phyloP scores from a whole-genome alignment of 345 rosid species.

The Turritis glabra region DNA sequence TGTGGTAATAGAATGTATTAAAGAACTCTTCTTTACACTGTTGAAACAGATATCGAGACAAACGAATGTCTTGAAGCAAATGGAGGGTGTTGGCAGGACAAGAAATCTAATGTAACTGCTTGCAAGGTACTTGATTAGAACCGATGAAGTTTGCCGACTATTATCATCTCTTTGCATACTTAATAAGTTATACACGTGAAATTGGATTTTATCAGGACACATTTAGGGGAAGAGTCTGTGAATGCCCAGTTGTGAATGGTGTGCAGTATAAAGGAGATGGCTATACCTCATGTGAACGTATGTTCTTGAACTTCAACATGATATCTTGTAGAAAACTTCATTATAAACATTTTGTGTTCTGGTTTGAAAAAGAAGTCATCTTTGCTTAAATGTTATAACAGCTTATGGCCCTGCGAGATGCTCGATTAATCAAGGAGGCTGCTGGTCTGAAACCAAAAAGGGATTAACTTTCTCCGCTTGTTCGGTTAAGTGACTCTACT shows the following conservation, averaged over 20 bases:
- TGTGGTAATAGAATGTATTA: not conserved
- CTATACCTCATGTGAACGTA: conserved; percentile 81
- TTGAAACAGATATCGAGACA: conserved; percentile 71
- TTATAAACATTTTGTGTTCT: not conserved
- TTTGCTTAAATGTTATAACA: conserved; percentile 36
- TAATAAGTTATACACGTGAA: not conserved
- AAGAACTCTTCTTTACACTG: not conserved
- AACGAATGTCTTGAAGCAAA: conserved; percentile 77
- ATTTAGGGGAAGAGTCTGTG: conserved; percentile 92
- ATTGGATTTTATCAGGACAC: conserved; percentile 63
- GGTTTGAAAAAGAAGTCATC: not conserved
- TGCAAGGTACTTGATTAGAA: conserved; percentile 67
- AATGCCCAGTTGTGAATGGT: conserved; percentile 84
- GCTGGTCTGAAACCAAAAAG: conserved; percentile 81
- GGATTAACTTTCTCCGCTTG: conserved; percentile 78
- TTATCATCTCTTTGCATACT: not conserved
- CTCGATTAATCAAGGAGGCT: conserved; percentile 70
- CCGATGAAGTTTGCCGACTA: not conserved
- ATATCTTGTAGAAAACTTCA: conserved; percentile 1
- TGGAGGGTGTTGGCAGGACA: conserved; percentile 96
- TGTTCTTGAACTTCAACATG: conserved; percentile 13
- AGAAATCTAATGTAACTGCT: conserved; percentile 61
- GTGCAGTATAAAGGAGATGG: conserved; percentile 97
- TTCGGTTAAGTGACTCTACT: conserved; percentile 59
- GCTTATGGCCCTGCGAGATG: conserved; percentile 90